Base-by-base conservation (phyloP, 192 early-diverging fungal genomes). In the Diversispora epigaea region DNA sequence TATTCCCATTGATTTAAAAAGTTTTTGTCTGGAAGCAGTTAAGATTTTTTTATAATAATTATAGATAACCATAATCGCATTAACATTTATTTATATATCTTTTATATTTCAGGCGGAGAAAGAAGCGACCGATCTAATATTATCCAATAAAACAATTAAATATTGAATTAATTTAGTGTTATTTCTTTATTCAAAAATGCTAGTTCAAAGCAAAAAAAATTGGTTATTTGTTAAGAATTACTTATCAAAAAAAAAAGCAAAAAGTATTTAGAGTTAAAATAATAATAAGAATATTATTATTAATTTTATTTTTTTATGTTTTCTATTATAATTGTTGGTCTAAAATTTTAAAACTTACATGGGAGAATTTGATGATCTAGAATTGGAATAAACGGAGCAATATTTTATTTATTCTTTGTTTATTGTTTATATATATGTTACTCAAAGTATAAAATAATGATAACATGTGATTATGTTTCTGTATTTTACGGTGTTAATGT, bases 101-200 rank as follows among this genome's bases (percentile, higher is more conserved):
- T n/a, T n/a, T n/a, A n/a, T n/a, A 7, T 43, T 43, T 43, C n/a
- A 64, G 62, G 39, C 6, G 62, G 62, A 12, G 62, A 41, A 17
- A 64, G n/a, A 17, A 64, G 62, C 19, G 43, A 41, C 17, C 43
- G 84, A 2, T 88, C 88, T 77, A 78, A 84, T 11, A 65, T 84
- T 0, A 84, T 82, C 9, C 75, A 82, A 40, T 43, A 87, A 25
- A 69, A 82, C 6, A 21, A 86, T 7, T 14, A 85, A 8, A 87
- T 87, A 14, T 85, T 85, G 84, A 32, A 77, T 21, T 78, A 87
- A 7, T 85, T 86, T 54, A 77, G 88, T 25, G 79, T 75, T 21
- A 88, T 88, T 61, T 86, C 87, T 14, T 84, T 88, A n/a, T n/a
- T n/a, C n/a, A n/a, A n/a, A n/a, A n/a, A n/a, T n/a, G n/a, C n/a